These are phyloP conservation scores for Phoma herbarum DNA, from an alignment of 2,329 filamentous ascomycete genomes.

Conservation along the genomic window DNA sequence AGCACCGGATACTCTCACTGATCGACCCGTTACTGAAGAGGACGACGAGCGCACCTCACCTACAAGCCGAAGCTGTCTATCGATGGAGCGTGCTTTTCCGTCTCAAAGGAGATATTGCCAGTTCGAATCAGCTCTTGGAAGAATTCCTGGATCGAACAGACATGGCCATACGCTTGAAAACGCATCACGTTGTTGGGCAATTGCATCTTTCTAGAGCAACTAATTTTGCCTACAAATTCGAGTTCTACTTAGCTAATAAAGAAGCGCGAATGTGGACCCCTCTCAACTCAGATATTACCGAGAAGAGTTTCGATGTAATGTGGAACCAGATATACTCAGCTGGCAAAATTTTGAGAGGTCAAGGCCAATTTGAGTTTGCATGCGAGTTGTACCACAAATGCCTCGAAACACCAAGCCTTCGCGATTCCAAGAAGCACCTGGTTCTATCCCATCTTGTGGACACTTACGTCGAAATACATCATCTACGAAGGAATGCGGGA, in stretches of 20 bases:
- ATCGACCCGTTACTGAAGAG: background rate
- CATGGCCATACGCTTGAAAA: background rate
- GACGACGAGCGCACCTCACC: background rate
- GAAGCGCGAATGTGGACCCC: background rate
- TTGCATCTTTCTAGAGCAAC: background rate
- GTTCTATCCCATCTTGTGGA: background rate
- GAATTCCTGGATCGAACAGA: background rate
- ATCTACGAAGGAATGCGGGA: background rate
- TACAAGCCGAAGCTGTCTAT: background rate
- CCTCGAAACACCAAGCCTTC: background rate
- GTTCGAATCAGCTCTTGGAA: background rate
- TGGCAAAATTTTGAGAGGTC: background rate
- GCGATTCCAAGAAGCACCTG: background rate
- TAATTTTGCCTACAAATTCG: background rate
- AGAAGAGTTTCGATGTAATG: background rate
- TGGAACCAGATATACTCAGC: background rate
- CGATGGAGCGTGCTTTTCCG: background rate
- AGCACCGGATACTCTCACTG: background rate
- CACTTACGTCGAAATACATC: background rate
- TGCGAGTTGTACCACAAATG: background rate
- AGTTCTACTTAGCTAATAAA: background rate
- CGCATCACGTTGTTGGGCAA: background rate
- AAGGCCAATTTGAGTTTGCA: background rate
- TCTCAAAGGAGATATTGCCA: background rate
- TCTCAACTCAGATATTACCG: background rate